A percentile compares a stretch with the other conserved stretches of the same genome.
These are phyloP conservation scores for Cordyceps fumosorosea DNA, from an alignment of 2,329 filamentous ascomycete species.

Conservation along the genomic window DNA sequence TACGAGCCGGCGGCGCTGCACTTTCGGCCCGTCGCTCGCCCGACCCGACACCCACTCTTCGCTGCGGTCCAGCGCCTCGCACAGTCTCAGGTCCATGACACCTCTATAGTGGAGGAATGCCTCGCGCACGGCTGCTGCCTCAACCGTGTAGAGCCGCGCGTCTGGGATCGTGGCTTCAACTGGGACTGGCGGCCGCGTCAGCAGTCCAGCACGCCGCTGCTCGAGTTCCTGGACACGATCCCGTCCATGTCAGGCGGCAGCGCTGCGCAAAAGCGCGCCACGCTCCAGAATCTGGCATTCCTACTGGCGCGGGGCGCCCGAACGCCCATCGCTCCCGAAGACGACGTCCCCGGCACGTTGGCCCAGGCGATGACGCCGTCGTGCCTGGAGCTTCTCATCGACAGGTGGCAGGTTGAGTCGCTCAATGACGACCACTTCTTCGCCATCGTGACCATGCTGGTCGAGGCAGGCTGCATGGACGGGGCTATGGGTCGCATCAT, in stretches of 20 bases:
- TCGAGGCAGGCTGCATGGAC: conserved; percentile 7
- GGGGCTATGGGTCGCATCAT: conserved; percentile 5
- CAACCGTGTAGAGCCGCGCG: neutral
- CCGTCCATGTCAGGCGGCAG: neutral
- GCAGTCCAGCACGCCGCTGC: conserved; percentile 1
- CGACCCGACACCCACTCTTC: neutral
- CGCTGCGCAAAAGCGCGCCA: neutral
- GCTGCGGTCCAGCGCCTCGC: conserved; percentile 1
- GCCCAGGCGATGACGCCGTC: neutral
- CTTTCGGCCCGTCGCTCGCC: neutral
- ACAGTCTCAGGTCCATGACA: neutral
- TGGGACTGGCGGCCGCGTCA: conserved; percentile 5
- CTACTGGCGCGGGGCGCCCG: neutral
- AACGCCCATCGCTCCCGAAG: neutral
- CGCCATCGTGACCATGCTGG: neutral
- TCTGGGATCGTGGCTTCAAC: conserved; percentile 5
- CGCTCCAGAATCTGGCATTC: neutral
- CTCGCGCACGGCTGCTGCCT: neutral
- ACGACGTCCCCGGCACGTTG: neutral
- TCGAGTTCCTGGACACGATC: conserved; percentile 1
- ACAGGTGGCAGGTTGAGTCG: neutral
- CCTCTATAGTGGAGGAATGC: neutral
- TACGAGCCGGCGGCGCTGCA: neutral
- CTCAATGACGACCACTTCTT: conserved; percentile 7
- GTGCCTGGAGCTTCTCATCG: conserved; percentile 5